Conservation (phyloP, 495 filamentous ascomycete species). For the Neurospora sp. region DNA sequence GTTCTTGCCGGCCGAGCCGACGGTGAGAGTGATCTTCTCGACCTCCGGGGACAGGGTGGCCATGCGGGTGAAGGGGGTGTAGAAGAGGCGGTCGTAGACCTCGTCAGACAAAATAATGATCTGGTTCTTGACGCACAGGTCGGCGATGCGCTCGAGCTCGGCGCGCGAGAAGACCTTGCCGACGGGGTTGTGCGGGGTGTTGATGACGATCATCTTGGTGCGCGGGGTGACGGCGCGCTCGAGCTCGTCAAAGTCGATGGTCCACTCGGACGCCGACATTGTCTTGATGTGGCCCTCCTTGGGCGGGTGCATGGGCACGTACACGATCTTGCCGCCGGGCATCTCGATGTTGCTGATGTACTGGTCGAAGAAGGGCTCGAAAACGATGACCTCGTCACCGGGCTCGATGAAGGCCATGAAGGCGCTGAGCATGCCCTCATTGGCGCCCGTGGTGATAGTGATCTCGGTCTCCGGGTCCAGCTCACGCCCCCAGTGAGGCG, state of each 20-base stretch:
- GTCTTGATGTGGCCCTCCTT: conserved; percentile 67
- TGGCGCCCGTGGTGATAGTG: conserved; percentile 90
- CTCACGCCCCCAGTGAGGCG: conserved; percentile 67
- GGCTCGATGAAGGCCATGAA: conserved; percentile 96
- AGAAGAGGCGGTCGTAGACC: conserved; percentile 91
- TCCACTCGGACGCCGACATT: conserved; percentile 80
- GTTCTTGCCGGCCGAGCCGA: conserved; percentile 92
- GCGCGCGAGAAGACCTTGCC: conserved; percentile 83
- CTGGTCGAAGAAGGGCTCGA: conserved; percentile 99
- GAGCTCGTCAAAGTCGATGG: conserved; percentile 71
- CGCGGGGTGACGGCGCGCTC: conserved; percentile 71
- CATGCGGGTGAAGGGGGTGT: conserved; percentile 86
- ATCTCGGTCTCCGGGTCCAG: conserved; percentile 86
- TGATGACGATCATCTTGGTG: conserved; percentile 92
- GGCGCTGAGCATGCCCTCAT: conserved; percentile 91
- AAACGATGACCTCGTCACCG: conserved; percentile 93
- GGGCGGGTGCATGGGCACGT: conserved; percentile 89
- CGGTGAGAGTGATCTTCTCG: conserved; percentile 76
- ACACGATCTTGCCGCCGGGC: conserved; percentile 88
- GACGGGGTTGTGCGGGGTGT: conserved; percentile 79
- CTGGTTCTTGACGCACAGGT: conserved; percentile 85
- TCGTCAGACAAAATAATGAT: conserved; percentile 95
- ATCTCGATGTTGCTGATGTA: conserved; percentile 97
- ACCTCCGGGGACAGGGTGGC: conserved; percentile 83
- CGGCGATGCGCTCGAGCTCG: conserved; percentile 78